Base-by-base conservation (phyloP, 768 basidiomycete species). In the Ramaria sp. region DNA sequence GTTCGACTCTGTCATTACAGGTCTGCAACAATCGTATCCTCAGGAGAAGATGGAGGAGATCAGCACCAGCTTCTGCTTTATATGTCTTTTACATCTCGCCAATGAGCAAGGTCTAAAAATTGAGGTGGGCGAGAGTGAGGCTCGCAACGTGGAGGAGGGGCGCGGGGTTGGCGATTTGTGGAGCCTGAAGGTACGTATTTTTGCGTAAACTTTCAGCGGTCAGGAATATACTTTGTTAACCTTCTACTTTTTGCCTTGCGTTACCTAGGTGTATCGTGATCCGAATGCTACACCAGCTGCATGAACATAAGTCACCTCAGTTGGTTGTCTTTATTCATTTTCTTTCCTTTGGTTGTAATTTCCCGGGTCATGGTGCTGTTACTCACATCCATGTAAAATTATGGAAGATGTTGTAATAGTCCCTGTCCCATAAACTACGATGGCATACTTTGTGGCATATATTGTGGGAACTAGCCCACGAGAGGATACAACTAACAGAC, bases 11-110 rank as follows among this genome's bases (percentile, higher is more conserved):
- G 93, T 98, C 59, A 88, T 98, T 60, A 76, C 82, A 1, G 82
- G 82, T 16, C 76, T 99, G 32, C 82, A 88, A 60, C 75, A 71
- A 50, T 80, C 85, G 5, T 98, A 98, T 67, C 92, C 95, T 0
- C 71, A 71, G 56, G 94, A 97, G 41, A 97, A 95, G 73, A 88
- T 98, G 85, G 86, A 86, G 38, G 96, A 99, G 59, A 96, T 98
- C 65, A 96, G 93, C 66, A 98, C 96, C 15, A 95, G 91, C 59
- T 98, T 95, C 81, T 98, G 95, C 67, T 99, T 98, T 73, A 99
- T 98, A 66, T 98, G 96, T 64, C 72, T 98, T 24, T 72, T 99
- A 16, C 96, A 98, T 71, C 70, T 98, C 42, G 95, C 95, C 16
- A 98, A 99, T 65, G 96, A 98, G 69, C 88, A 91, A 62, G 96